Evolutionary conservation across 225 moss, liverwort and hornwort species (phyloP).

Genomic region (Asterella californica): DNA sequence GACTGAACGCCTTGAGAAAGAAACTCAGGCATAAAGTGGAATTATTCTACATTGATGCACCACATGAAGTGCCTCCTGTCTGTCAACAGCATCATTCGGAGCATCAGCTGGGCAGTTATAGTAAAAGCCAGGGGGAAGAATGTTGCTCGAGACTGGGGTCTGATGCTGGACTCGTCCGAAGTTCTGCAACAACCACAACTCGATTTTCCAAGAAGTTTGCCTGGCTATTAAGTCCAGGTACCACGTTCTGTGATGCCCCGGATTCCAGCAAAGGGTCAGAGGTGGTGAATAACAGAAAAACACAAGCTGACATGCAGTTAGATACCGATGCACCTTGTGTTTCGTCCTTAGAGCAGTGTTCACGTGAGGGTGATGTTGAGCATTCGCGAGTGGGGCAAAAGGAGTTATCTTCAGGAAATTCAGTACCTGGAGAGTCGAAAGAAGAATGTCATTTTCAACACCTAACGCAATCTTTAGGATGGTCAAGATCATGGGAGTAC

Average conservation of each 20-base stretch:
- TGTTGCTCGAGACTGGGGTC: not conserved
- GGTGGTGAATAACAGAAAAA: not conserved
- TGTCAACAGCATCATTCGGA: slow-evolving; percentile 15
- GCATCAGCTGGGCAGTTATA: not conserved
- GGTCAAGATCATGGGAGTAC: slow-evolving; percentile 66
- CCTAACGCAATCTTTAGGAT: slow-evolving; percentile 71
- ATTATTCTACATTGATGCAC: slow-evolving; percentile 80
- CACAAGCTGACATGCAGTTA: not conserved
- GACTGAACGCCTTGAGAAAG: slow-evolving; percentile 72
- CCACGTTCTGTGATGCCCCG: not conserved
- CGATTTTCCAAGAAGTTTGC: slow-evolving; percentile 54
- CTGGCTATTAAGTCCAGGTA: slow-evolving; percentile 64
- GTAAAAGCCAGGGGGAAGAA: not conserved
- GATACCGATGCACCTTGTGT: not conserved
- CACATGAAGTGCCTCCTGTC: slow-evolving; percentile 60
- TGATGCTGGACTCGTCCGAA: not conserved
- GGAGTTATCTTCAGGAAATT: not conserved
- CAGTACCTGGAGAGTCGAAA: not conserved
- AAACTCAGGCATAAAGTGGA: slow-evolving; percentile 72
- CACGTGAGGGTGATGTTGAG: not conserved
- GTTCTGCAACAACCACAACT: not conserved
- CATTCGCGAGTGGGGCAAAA: not conserved
- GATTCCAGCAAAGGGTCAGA: not conserved
- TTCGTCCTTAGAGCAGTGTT: not conserved
- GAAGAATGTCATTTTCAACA: slow-evolving; percentile 41